Evolutionary conservation across 2,329 filamentous ascomycete genomes (phyloP), one percentile per base, ranked within the genome.

Genomic region (Pseudogymnoascus sp.): DNA sequence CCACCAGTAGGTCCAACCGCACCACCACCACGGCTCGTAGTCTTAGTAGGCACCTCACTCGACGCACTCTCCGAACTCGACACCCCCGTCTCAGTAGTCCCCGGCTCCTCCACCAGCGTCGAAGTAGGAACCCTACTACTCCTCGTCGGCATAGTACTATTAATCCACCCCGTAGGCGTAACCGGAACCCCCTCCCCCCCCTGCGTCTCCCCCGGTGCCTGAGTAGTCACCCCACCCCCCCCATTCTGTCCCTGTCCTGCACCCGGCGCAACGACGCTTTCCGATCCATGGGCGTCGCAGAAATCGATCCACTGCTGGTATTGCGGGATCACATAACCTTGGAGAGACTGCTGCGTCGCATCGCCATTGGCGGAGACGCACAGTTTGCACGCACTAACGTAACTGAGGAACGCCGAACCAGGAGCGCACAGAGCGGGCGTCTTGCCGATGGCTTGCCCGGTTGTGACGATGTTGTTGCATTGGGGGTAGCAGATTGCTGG

Each of bases 401-500:
- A 71, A 0, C 62, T 54, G 2, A 60, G 54, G 73, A 85, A 88
- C 0, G 72, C 64, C 0, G 82, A 83, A 6, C 61, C 71, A 0
- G 61, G 0, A 0, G 62, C 67, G 70, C 86, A 88, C 1, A 88
- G 78, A 0, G 54, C 68, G 0, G 75, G 65, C 0, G 71, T 72
- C 69, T 85, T 84, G 25, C 86, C 86, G 1, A 76, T 66, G 0
- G 65, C 68, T 63, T 82, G 76, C 0, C 76, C 83, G 68, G 83
- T 80, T 2, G 78, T 48, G 36, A 73, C 77, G 14, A 79, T 79
- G 31, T 78, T 76, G 67, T 86, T 81, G 72, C 87, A 90, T 0
- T 69, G 54, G 4, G 74, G 74, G 66, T 73, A 88, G 72, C 87
- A 90, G 3, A 76, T 51, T 0, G 77, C 62, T 0, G 85, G 84